Base-by-base conservation (phyloP, 225 moss, liverwort and hornwort genomes). In the Anthoceros angustus region DNA sequence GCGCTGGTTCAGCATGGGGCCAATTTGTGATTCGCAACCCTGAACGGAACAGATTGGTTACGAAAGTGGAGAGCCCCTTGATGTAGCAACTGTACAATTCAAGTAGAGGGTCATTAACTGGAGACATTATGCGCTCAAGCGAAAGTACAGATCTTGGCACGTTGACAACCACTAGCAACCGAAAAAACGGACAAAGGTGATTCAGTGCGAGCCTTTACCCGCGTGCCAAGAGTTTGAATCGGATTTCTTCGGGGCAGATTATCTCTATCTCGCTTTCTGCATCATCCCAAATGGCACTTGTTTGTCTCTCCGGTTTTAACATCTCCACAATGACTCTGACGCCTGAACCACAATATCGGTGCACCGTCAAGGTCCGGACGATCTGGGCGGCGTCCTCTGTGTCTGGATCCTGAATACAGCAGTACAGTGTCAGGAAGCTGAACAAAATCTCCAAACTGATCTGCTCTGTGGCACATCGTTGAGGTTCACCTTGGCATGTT, bases 1-100 rank as follows among this genome's bases (percentile, higher is more conserved):
- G 82, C 8, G 76, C 50, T 38, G 61, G 63, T 23, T 23, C n/a
- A 9, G 55, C 18, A 23, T 18, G 7, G 5, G 63, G 73, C 70
- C 83, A 12, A 41, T 78, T 69, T 67, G 76, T 87, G 61, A 90
- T 79, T 73, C 84, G 83, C 65, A 90, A 80, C 81, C 89, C 90
- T 49, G 93, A 87, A 32, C 89, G 89, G 75, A 93, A 93, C 67
- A 93, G 73, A 67, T 93, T 93, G 63, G 93, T 93, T 40, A 93
- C 78, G 71, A 93, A 84, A 18, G 93, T 90, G 74, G 84, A 87
- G 40, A 93, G 74, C 67, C 93, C 93, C 69, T 81, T 80, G 68
- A 93, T 80, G 55, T 74, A 39, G 74, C 93, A 93, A 75, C 93
- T 93, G 84, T 68, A 80, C 63, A 55, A 55, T 18, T 55, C 1